phyloP scores from a whole-genome alignment of 2,329 filamentous ascomycete species.

The Hymenoscyphus albidus region DNA sequence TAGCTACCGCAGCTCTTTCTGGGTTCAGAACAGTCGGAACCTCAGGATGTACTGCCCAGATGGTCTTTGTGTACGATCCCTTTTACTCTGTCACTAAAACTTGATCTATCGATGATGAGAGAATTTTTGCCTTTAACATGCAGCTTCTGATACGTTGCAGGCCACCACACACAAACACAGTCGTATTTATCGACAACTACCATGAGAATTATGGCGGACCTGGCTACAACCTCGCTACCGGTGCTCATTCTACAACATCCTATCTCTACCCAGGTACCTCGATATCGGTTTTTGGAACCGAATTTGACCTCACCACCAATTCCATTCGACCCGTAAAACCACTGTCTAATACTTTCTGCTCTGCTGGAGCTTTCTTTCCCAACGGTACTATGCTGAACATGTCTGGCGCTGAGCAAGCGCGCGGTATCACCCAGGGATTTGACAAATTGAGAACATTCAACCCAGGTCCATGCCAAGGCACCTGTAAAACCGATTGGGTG shows the following conservation, averaged over 20 bases:
- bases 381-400: conserved; percentile 1
- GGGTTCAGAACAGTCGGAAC: conserved; percentile 3
- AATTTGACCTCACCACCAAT: not conserved
- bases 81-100: not conserved
- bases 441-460: conserved; percentile 3
- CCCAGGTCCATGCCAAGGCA: not conserved
- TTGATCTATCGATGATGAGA: not conserved
- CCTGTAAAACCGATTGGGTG: not conserved
- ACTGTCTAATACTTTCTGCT: not conserved
- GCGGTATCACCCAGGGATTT: not conserved
- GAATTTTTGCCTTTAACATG: not conserved
- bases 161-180: not conserved
- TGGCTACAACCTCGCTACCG: not conserved
- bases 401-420: not conserved
- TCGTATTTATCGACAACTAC: conserved; percentile 4
- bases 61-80: conserved; percentile 2
- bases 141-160: not conserved
- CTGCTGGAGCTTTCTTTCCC: conserved; percentile 1
- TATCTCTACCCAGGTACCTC: not conserved
- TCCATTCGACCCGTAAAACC: not conserved
- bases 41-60: not conserved
- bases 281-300: conserved; percentile 3
- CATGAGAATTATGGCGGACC: not conserved
- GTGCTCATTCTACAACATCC: not conserved
- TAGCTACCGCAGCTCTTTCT: not conserved